phyloP scores from a whole-genome alignment of 2,329 filamentous ascomycete species.

The Bipolaris sorokiniana region DNA sequence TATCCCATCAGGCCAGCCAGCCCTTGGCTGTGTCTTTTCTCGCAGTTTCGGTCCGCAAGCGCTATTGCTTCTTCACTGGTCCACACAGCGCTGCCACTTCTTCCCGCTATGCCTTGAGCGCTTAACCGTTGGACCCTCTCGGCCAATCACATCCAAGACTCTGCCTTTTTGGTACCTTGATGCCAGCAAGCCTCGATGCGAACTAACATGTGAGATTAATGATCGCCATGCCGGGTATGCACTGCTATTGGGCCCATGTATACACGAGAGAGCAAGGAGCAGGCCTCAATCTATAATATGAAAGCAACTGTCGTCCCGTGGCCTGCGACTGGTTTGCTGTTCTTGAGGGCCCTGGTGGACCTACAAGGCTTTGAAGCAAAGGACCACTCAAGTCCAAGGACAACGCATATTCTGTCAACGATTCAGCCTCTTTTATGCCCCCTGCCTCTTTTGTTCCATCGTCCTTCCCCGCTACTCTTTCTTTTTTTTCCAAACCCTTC shows the following conservation, averaged over 20 bases:
- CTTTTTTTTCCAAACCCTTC: conserved; percentile 2
- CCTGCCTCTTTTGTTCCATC: conserved; percentile 9
- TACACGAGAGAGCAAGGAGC: neutral
- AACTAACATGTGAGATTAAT: conserved; percentile 28
- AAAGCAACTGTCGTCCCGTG: conserved; percentile 27
- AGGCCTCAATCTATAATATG: conserved; percentile 29
- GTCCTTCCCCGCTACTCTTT: conserved; percentile 7
- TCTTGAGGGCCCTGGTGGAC: conserved; percentile 26
- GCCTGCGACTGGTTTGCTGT: conserved; percentile 26
- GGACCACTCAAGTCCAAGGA: conserved; percentile 14
- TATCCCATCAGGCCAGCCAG: conserved; percentile 16
- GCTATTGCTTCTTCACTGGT: conserved; percentile 41
- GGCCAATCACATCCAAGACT: conserved; percentile 25
- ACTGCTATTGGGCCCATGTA: conserved; percentile 29
- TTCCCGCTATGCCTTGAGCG: conserved; percentile 27
- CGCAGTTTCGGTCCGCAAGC: conserved; percentile 36
- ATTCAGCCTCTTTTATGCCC: conserved; percentile 9
- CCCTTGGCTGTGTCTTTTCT: conserved; percentile 1
- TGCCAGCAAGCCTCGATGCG: conserved; percentile 27
- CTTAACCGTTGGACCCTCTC: conserved; percentile 21
- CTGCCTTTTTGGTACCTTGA: conserved; percentile 15
- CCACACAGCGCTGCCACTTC: conserved; percentile 27
- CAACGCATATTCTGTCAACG: conserved; percentile 20
- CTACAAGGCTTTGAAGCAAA: conserved; percentile 24
- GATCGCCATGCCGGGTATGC: conserved; percentile 20